Evolutionary conservation across 768 basidiomycete genomes (phyloP).

Genomic region (Leccinum subtestaceum): DNA sequence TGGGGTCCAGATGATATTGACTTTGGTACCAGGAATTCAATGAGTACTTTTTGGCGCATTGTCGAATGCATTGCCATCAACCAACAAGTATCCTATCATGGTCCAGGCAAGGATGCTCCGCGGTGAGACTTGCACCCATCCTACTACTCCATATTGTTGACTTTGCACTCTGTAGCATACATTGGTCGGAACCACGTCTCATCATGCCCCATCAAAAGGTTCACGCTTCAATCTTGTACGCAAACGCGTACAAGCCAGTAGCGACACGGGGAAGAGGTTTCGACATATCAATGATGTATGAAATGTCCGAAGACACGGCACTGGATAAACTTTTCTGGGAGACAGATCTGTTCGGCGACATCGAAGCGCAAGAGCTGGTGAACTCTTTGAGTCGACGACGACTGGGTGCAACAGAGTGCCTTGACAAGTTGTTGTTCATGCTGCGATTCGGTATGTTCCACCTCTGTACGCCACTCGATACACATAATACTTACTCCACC

Average conservation of each 20-base stretch:
- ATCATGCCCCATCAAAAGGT: constrained; percentile 1
- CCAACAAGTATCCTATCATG: constrained; percentile 4
- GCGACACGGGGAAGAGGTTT: not conserved
- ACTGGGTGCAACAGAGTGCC: constrained; percentile 9
- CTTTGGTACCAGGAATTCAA: constrained; percentile 13
- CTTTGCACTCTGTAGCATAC: not conserved
- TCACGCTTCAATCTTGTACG: not conserved
- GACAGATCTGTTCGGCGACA: constrained; percentile 7
- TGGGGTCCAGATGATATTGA: constrained; percentile 18
- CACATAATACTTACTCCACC: not conserved
- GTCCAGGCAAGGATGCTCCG: not conserved
- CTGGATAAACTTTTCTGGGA: constrained; percentile 9
- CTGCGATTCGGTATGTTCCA: not conserved
- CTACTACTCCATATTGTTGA: not conserved
- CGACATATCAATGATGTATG: not conserved
- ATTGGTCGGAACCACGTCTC: constrained; percentile 12
- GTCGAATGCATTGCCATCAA: constrained; percentile 13
- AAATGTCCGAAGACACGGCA: not conserved
- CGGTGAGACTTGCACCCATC: constrained; percentile 2
- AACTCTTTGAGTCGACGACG: constrained; percentile 1
- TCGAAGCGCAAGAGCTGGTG: constrained; percentile 5
- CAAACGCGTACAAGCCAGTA: not conserved
- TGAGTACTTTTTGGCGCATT: constrained; percentile 4
- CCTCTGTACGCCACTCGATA: not conserved
- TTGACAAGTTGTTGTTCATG: constrained; percentile 17